Conservation (phyloP, 78 protist genomes). For the Monocercomonoides exilis region DNA sequence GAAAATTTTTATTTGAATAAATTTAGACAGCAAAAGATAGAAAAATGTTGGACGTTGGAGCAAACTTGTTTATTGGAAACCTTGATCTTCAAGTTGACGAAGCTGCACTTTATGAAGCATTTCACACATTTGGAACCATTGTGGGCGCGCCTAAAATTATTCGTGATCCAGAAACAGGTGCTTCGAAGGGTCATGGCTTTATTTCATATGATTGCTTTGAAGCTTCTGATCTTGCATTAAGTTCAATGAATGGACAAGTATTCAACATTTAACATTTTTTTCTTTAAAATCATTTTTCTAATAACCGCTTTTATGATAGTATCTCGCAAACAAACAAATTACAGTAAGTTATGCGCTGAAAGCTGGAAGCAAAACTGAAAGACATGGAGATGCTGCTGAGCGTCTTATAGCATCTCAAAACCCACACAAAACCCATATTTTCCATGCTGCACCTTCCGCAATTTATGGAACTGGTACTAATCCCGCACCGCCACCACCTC, state of each 20-base stretch:
- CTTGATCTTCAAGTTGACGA: constrained; percentile 88
- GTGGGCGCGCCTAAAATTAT: constrained; percentile 64
- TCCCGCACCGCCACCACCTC: neutral
- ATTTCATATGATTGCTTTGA: constrained; percentile 81
- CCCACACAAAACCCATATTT: neutral
- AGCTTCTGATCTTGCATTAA: constrained; percentile 57
- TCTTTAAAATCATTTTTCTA: neutral
- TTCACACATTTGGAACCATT: constrained; percentile 83
- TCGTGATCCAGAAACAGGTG: constrained; percentile 82
- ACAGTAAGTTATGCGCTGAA: constrained; percentile 59
- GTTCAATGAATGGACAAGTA: constrained; percentile 40
- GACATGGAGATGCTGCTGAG: constrained; percentile 34
- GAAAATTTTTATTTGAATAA: neutral
- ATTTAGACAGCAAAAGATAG: constrained; percentile 22
- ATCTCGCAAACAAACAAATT: constrained; percentile 38
- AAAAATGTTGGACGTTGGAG: constrained; percentile 67
- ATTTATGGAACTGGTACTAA: neutral
- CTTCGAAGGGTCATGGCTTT: constrained; percentile 87
- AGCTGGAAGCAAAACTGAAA: constrained; percentile 39
- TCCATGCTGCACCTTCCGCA: neutral
- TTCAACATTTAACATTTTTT: too few species aligned
- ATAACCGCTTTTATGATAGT: constrained; percentile 23
- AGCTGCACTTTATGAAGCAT: constrained; percentile 86
- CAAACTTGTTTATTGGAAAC: constrained; percentile 90
- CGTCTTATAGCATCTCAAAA: constrained; percentile 43